These are phyloP conservation scores for Torrubiella hemipterigena DNA, from an alignment of 2,329 filamentous ascomycete species.

Conservation along the genomic window DNA sequence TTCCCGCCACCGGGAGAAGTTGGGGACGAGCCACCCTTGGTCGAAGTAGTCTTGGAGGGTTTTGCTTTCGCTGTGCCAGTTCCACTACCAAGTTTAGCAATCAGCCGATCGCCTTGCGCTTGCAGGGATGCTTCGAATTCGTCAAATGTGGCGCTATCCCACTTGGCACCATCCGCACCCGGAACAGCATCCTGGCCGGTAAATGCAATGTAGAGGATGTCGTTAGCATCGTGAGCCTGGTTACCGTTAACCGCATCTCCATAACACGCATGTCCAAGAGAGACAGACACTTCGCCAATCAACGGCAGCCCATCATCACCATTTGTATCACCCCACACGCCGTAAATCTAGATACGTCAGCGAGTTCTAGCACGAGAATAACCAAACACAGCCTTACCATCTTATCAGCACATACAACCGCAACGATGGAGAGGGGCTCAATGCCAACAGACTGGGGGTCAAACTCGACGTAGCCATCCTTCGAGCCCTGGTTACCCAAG, in stretches of 20 bases:
- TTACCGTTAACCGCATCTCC: constrained; percentile 33
- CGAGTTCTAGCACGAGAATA: no score
- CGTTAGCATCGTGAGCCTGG: constrained; percentile 31
- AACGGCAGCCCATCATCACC: constrained; percentile 31
- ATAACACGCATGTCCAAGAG: constrained; percentile 41
- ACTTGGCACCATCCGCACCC: constrained; percentile 35
- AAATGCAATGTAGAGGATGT: constrained; percentile 50
- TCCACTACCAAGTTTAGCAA: constrained; percentile 1
- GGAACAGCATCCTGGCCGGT: constrained; percentile 39
- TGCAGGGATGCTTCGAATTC: constrained; percentile 37
- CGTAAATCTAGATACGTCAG: constrained; percentile 29
- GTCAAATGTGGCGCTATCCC: constrained; percentile 31
- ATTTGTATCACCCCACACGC: constrained; percentile 47
- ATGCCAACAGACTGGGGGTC: constrained; percentile 28
- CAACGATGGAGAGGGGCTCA: constrained; percentile 38
- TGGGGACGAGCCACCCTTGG: no score
- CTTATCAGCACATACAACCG: constrained; percentile 38
- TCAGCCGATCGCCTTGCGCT: constrained; percentile 30
- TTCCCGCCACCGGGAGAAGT: no score
- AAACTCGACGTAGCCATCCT: constrained; percentile 21
- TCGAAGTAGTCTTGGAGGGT: neutral
- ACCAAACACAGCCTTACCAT: constrained; percentile 21
- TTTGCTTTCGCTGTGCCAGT: neutral
- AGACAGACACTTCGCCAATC: constrained; percentile 40
- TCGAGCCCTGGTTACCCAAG: constrained; percentile 34